Base-by-base conservation (phyloP, 2,329 filamentous ascomycete species). In the Colletotrichum australisinense region DNA sequence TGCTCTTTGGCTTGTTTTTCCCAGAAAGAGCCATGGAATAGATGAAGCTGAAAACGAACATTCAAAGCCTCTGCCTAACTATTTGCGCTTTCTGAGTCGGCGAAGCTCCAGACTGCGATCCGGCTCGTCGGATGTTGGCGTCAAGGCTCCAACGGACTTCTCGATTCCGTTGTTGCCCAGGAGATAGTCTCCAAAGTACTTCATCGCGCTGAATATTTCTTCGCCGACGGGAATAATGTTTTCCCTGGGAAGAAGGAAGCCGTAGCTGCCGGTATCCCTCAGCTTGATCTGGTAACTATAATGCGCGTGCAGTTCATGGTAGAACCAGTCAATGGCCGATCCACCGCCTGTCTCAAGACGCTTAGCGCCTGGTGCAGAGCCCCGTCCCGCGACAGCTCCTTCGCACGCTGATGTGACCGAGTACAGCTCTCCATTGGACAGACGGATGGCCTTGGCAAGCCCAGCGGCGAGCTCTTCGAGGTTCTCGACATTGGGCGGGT, bases 221-320 rank as follows among this genome's bases (percentile, higher is more conserved):
- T 96, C 92, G 9, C 97, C 96, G 0, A 94, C 97, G 0, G 96
- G 95, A 2, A 97, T 86, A 72, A 98, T 98, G 73, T 97, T 90
- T 70, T 97, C 93, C 70, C 90, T 92, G 0, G 97, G 97, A 4
- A 98, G 86, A 60, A 99, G 85, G 81, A 98, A 99, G 0, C 97
- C 97, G 81, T 98, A 98, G 80, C 92, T 97, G 11, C 97, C 97
- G 0, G 94, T 97, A 81, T 99, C 97, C 62, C 97, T 89, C 32
- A 99, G 86, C 84, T 98, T 98, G 83, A 97, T 93, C 86, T 98
- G 97, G 81, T 97, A 98, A 72, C 95, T 94, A 81, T 94, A 97
- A 75, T 91, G 92, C 22, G 96, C 94, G 59, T 88, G 86, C 74
- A 98, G 84, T 78, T 97, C 93, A 77, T 97, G 94, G 81, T 97